A percentile compares a stretch with the other conserved stretches of the same genome.
phyloP scores from a whole-genome alignment of 2,329 filamentous ascomycete species.

The Xylaria sp. region DNA sequence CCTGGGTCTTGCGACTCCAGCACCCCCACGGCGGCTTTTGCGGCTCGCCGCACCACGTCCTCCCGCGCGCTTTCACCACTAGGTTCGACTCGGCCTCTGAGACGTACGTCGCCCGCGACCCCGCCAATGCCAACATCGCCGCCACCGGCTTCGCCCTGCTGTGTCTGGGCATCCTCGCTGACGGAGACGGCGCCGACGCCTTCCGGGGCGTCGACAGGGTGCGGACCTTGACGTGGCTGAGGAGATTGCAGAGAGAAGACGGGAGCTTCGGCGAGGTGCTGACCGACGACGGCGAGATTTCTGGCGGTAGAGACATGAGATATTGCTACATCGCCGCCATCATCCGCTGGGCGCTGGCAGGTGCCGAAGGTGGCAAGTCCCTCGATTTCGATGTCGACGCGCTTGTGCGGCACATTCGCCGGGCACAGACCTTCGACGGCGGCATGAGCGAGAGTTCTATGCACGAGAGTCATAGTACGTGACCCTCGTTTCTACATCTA shows the following conservation, averaged over 20 bases:
- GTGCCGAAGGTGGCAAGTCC: constrained; percentile 59
- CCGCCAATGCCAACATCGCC: constrained; percentile 71
- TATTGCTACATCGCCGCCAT: constrained; percentile 86
- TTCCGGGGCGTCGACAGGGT: constrained; percentile 69
- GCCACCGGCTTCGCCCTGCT: constrained; percentile 89
- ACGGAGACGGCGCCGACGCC: constrained; percentile 48
- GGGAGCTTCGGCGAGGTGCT: constrained; percentile 91
- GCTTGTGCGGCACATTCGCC: constrained; percentile 72
- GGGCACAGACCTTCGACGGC: constrained; percentile 80
- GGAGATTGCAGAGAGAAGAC: constrained; percentile 75
- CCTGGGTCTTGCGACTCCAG: constrained; percentile 88
- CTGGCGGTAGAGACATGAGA: constrained; percentile 82
- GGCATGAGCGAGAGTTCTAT: constrained; percentile 79
- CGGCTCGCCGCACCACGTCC: constrained; percentile 74
- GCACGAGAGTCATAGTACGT: constrained; percentile 81
- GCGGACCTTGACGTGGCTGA: constrained; percentile 76
- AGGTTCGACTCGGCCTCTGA: constrained; percentile 44
- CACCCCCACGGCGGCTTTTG: constrained; percentile 87
- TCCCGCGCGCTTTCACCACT: constrained; percentile 44
- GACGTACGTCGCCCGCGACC: constrained; percentile 44
- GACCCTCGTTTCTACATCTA: neutral
- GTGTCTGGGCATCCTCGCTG: constrained; percentile 63
- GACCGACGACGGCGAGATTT: constrained; percentile 61
- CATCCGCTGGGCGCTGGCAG: constrained; percentile 81
- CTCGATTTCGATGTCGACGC: constrained; percentile 76